phyloP scores from a whole-genome alignment of 1,284 basidiomycete genomes.

The Lentinula novae-zelandiae region DNA sequence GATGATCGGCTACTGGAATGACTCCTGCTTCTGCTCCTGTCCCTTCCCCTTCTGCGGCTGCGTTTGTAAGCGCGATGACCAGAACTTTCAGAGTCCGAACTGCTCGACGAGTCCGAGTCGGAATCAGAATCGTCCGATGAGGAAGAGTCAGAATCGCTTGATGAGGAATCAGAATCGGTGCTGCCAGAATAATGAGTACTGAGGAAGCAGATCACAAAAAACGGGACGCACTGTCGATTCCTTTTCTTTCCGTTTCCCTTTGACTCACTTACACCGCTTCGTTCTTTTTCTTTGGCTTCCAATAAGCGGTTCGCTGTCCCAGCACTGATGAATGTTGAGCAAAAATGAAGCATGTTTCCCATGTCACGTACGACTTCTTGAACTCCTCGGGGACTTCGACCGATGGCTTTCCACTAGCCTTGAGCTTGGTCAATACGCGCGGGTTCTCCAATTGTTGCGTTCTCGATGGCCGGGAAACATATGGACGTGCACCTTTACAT shows the following conservation, averaged over 20 bases:
- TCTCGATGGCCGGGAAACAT: constrained; percentile 73
- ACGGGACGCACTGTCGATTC: constrained; percentile 43
- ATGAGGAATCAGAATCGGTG: constrained; percentile 12
- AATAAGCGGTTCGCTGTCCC: constrained; percentile 74
- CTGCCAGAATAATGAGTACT: neutral
- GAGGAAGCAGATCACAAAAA: neutral
- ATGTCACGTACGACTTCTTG: constrained; percentile 58
- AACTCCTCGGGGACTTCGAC: constrained; percentile 80
- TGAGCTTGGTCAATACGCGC: constrained; percentile 55
- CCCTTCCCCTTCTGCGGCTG: constrained; percentile 10
- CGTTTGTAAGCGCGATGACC: constrained; percentile 22
- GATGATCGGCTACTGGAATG: neutral
- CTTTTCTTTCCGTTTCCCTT: constrained; percentile 47
- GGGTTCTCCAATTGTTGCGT: constrained; percentile 77
- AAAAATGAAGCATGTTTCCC: constrained; percentile 9
- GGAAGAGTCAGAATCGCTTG: constrained; percentile 30
- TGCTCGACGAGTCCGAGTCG: constrained; percentile 20
- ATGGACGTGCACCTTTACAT: constrained; percentile 70
- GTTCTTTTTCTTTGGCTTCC: constrained; percentile 69
- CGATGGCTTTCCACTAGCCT: constrained; percentile 61
- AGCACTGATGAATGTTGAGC: constrained; percentile 33
- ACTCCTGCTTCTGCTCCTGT: constrained; percentile 7
- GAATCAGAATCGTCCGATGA: neutral
- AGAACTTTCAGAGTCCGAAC: constrained; percentile 39
- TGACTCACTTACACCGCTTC: constrained; percentile 45